phyloP scores from a whole-genome alignment of 257 asterid species.

The Ocimum tenuiflorum region DNA sequence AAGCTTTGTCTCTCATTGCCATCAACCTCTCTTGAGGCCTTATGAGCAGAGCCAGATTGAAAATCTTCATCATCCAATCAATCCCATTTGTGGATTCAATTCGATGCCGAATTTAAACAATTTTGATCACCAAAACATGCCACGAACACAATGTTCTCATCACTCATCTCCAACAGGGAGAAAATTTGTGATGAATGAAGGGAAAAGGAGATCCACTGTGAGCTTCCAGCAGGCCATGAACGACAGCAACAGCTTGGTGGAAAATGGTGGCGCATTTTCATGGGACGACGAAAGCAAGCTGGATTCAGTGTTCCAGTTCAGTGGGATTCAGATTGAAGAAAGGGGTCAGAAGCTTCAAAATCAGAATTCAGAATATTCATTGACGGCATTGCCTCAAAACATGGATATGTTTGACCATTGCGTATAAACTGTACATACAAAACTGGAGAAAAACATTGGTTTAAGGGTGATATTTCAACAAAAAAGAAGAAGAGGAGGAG shows the following conservation, averaged over 20 bases:
- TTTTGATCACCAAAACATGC: constrained; percentile 31
- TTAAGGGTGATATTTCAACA: neutral
- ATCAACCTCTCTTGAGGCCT: constrained; percentile 9
- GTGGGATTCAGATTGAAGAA: constrained; percentile 41
- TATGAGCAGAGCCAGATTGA: constrained; percentile 14
- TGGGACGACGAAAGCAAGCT: constrained; percentile 48
- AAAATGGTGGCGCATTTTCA: constrained; percentile 23
- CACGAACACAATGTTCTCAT: constrained; percentile 22
- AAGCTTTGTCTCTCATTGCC: constrained; percentile 20
- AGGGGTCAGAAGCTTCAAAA: constrained; percentile 5
- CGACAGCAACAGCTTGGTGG: neutral
- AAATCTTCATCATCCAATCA: neutral
- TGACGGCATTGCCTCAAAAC: constrained; percentile 26
- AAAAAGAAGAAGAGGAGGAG: neutral
- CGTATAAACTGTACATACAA: constrained; percentile 27
- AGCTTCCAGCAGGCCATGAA: neutral
- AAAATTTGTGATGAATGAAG: constrained; percentile 23
- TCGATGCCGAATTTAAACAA: constrained; percentile 40
- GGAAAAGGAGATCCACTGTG: constrained; percentile 23
- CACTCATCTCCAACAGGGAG: constrained; percentile 29
- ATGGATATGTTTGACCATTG: constrained; percentile 25
- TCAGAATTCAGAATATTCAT: constrained; percentile 34
- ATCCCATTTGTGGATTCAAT: constrained; percentile 24
- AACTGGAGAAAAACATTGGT: neutral
- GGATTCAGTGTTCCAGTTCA: constrained; percentile 42